phyloP scores from a whole-genome alignment of 108 stramenopile species.

The Fragilaria crotonensis region DNA sequence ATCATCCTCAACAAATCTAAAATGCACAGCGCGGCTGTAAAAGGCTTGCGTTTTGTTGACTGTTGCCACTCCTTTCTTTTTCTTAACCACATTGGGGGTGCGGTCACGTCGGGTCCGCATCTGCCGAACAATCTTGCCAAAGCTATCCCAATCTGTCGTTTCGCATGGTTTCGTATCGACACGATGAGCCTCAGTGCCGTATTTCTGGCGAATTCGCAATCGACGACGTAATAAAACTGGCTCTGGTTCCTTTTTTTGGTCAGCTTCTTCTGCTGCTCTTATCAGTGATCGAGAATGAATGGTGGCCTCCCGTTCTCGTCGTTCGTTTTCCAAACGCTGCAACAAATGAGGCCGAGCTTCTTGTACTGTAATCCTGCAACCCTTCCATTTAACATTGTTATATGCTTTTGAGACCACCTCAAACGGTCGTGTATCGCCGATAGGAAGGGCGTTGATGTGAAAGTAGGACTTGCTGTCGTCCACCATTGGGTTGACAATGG shows the following conservation, averaged over 20 bases:
- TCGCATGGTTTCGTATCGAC: conserved; percentile 62
- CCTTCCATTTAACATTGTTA: conserved; percentile 85
- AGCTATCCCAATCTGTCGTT: conserved; percentile 22
- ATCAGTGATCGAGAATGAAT: too few relatives aligned
- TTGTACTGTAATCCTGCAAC: conserved; percentile 61
- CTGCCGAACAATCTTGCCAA: conserved; percentile 6
- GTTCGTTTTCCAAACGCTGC: conserved; percentile 55
- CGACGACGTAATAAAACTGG: conserved; percentile 39
- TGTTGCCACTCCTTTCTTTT: conserved; percentile 2
- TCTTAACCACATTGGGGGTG: conserved; percentile 32
- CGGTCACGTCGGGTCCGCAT: conserved; percentile 32
- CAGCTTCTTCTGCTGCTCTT: background rate
- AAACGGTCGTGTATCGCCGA: background rate
- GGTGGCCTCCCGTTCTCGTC: too few relatives aligned
- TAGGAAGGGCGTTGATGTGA: background rate
- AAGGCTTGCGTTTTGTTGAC: background rate
- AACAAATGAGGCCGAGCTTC: conserved; percentile 64
- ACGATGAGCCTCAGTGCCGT: conserved; percentile 58
- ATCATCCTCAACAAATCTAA: conserved; percentile 29
- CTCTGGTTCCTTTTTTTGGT: conserved; percentile 8
- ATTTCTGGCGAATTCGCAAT: conserved; percentile 58
- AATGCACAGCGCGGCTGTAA: conserved; percentile 55
- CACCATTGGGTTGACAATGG: background rate
- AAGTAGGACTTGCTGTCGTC: background rate
- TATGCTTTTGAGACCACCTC: conserved; percentile 31